Evolutionary conservation across 495 filamentous ascomycete species (phyloP).

Genomic region (Hypoxylon crocopeplum): DNA sequence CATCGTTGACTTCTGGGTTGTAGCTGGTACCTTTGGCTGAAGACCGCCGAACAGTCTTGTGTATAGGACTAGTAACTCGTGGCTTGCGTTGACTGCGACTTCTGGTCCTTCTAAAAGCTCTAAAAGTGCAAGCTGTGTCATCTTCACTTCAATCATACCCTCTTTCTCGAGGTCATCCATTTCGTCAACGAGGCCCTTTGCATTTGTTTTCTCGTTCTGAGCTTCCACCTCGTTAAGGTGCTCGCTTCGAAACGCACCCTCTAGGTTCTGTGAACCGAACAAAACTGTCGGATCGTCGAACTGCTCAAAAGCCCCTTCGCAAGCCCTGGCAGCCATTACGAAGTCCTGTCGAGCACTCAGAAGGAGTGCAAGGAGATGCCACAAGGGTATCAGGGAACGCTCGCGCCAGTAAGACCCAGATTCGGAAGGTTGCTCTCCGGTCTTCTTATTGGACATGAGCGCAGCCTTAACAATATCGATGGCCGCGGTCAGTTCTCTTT

Average conservation of each 20-base stretch:
- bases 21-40: slow-evolving; percentile 44
- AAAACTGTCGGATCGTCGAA: slow-evolving; percentile 69
- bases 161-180: slow-evolving; percentile 82
- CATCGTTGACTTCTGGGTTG: slow-evolving; percentile 39
- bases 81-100: slow-evolving; percentile 80
- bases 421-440: slow-evolving; percentile 43
- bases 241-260: slow-evolving; percentile 58
- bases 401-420: slow-evolving; percentile 56
- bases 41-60: slow-evolving; percentile 73
- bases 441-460: slow-evolving; percentile 51
- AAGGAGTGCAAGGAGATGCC: slow-evolving; percentile 87
- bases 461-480: slow-evolving; percentile 75
- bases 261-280: slow-evolving; percentile 55
- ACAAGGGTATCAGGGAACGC: slow-evolving; percentile 69
- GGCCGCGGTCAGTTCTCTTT: slow-evolving; percentile 74
- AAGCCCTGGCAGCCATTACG: slow-evolving; percentile 75
- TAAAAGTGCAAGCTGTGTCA: slow-evolving; percentile 86
- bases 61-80: slow-evolving; percentile 84
- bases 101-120: slow-evolving; percentile 83
- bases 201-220: slow-evolving; percentile 43
- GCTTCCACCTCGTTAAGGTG: slow-evolving; percentile 58
- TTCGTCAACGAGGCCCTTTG: slow-evolving; percentile 67
- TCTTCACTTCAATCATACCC: slow-evolving; percentile 84
- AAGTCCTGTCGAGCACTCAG: slow-evolving; percentile 89
- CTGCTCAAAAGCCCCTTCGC: slow-evolving; percentile 88